Conservation (phyloP, 306 rosid genomes). For the Prunus salicina region DNA sequence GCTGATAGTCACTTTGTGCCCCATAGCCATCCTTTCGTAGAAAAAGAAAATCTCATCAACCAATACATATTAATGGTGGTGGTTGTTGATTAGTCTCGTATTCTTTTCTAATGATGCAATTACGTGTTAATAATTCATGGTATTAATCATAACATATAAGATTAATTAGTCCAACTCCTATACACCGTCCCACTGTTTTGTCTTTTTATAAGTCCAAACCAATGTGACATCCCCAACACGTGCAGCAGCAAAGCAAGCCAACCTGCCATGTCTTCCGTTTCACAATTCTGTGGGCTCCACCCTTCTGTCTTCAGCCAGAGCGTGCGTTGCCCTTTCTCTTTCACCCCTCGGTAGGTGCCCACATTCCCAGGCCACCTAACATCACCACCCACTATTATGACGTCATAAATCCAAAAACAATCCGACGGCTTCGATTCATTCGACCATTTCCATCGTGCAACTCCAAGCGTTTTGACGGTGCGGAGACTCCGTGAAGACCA, state of each 20-base stretch:
- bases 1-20: too few relatives aligned
- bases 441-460: neutral
- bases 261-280: neutral
- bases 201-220: neutral
- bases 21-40: too few relatives aligned
- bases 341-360: conserved; percentile 29
- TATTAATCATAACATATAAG: neutral
- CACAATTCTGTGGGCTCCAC: conserved; percentile 7
- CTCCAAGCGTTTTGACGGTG: neutral
- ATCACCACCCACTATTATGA: conserved; percentile 19
- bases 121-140: conserved; percentile 8
- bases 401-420: conserved; percentile 11
- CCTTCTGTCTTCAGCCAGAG: neutral
- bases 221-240: neutral
- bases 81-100: neutral
- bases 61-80: neutral
- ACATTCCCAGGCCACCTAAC: conserved; percentile 6
- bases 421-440: conserved; percentile 17
- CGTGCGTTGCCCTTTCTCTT: conserved; percentile 28
- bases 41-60: neutral
- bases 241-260: neutral
- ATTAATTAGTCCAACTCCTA: neutral
- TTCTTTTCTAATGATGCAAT: neutral
- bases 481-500: conserved; percentile 15
- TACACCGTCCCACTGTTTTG: neutral